Evolutionary conservation across 202 grass and related monocot species (phyloP).

Genomic region (Carex sylvatica): DNA sequence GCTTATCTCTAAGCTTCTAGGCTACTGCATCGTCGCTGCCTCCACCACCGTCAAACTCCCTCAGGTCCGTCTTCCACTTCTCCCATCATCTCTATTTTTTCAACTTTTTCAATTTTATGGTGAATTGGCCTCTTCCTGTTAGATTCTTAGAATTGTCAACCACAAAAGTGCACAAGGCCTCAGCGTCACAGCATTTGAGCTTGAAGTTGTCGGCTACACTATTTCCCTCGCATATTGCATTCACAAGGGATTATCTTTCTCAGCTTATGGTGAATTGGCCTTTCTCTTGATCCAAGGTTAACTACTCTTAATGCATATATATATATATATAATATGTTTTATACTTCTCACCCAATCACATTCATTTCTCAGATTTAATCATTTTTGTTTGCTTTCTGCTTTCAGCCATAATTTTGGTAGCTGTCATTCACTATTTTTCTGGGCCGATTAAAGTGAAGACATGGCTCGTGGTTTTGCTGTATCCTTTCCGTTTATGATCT

Average conservation of each 20-base stretch:
- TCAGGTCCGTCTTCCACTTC: constrained; percentile 22
- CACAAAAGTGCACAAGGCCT: constrained; percentile 85
- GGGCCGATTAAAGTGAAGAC: constrained; percentile 67
- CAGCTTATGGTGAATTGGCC: constrained; percentile 88
- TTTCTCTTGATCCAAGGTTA: constrained; percentile 96
- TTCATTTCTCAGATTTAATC: constrained; percentile 11
- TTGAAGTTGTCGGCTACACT: constrained; percentile 90
- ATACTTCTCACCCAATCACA: not conserved
- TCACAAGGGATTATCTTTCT: constrained; percentile 92
- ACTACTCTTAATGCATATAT: constrained; percentile 4
- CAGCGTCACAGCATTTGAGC: constrained; percentile 85
- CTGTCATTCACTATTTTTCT: constrained; percentile 88
- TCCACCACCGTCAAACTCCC: constrained; percentile 57
- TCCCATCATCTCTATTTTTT: too few species aligned
- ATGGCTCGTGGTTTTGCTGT: constrained; percentile 82
- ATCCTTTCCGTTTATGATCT: constrained; percentile 48
- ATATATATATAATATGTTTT: not conserved
- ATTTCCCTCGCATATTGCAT: constrained; percentile 98
- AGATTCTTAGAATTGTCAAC: constrained; percentile 93
- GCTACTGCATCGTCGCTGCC: constrained; percentile 88
- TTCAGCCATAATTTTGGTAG: constrained; percentile 89
- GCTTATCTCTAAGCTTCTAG: constrained; percentile 85
- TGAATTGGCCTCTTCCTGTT: not conserved
- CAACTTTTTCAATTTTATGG: too few species aligned
- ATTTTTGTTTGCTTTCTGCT: constrained; percentile 29